Evolutionary conservation across 768 basidiomycete genomes (phyloP), one percentile per base, ranked within the genome.

Genomic region (Suillus subalutaceus): DNA sequence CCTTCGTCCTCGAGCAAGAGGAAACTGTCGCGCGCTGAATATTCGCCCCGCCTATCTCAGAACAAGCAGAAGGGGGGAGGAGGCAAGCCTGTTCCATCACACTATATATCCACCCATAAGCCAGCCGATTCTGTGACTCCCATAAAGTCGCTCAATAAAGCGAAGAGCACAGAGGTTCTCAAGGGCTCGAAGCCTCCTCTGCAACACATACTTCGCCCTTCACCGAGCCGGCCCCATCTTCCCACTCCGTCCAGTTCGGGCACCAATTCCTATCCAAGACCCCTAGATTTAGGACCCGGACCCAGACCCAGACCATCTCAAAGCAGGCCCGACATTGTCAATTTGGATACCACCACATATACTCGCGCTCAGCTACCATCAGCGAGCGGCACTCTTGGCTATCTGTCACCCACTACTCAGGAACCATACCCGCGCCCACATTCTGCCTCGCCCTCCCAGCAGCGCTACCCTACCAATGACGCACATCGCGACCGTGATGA

Each of bases 361-460:
- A 60, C 53, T 4, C 72, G 77, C 48, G 41, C 71, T 35, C 56
- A 62, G 13, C 59, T 40, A 23, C 50, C 76, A 10, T 71, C 74
- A 13, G 64, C 69, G 10, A 55, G 62, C 30, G 71, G 70, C 23
- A 69, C 67, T 41, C 60, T 70, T 61, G 53, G 74, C 7, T 77
- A 78, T 61, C 74, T 82, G 63, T 83, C 85, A 18, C 82, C 86
- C 7, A 80, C 72, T 63, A 80, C 72, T 63, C 80, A 82, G 61
- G 90, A 91, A 1, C 87, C 88, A 2, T 85, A 83, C 71, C 83
- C 86, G 23, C 84, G 90, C 44, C 88, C 90, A 2, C 86, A 83
- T 59, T 91, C 90, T 40, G 87, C 89, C 20, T 78, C 76, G 50
- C 76, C 76, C 40, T 77, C 74, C 41, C 76, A 77, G 56, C 77